Percentiles rank a stretch among this genome's conserved stretches.
Evolutionary conservation across 345 rosid genomes (phyloP).

Genomic region (Brassica incana): DNA sequence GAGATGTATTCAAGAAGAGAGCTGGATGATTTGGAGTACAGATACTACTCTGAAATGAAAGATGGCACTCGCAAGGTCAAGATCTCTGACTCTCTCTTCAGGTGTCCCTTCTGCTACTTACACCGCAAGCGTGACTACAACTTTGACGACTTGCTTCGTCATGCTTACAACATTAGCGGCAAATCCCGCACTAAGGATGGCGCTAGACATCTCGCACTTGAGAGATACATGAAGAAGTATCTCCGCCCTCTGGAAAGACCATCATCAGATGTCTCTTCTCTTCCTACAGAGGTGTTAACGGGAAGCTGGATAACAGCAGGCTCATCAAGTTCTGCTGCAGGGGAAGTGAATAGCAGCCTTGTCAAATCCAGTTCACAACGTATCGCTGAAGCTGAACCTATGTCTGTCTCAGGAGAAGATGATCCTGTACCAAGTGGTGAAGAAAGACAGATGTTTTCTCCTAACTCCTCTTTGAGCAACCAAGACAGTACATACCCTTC

Average conservation of each 20-base stretch:
- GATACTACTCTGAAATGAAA: constrained; percentile 49
- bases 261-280: not conserved
- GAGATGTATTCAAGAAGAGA: constrained; percentile 37
- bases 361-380: not conserved
- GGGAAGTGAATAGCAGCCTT: not conserved
- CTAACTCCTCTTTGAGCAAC: not conserved
- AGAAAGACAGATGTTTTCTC: constrained; percentile 1
- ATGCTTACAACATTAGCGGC: constrained; percentile 38
- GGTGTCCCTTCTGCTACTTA: constrained; percentile 55
- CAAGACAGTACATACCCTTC: constrained; percentile 9
- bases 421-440: constrained; percentile 2
- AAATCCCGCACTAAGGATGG: constrained; percentile 23
- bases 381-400: constrained; percentile 9
- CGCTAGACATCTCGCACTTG: constrained; percentile 54
- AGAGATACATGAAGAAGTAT: constrained; percentile 45
- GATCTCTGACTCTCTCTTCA: constrained; percentile 41
- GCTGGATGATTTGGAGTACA: constrained; percentile 49
- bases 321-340: not conserved
- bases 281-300: not conserved
- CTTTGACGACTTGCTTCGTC: constrained; percentile 46
- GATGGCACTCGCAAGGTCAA: constrained; percentile 37
- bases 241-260: constrained; percentile 29
- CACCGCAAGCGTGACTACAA: constrained; percentile 39
- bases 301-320: not conserved
- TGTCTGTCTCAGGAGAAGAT: constrained; percentile 7